Evolutionary conservation across 2,329 filamentous ascomycete species (phyloP).

Genomic region (Sporothrix protearum): DNA sequence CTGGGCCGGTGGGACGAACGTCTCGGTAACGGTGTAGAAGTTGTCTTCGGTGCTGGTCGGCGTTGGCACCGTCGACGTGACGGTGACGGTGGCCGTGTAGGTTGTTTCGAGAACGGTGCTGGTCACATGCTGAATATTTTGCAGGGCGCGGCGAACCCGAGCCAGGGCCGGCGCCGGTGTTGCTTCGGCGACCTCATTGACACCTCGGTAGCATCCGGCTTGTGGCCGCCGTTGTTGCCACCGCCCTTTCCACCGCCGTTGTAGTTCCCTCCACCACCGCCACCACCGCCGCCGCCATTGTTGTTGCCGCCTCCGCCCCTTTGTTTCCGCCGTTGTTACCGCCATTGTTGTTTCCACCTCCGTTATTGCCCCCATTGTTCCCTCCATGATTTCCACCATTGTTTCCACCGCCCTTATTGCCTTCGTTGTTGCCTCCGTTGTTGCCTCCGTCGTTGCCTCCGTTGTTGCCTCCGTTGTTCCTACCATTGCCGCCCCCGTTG

Average conservation of each 20-base stretch:
- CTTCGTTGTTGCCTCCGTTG: neutral
- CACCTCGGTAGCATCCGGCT: neutral
- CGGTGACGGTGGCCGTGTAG: constrained; percentile 14
- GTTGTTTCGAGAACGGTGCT: constrained; percentile 23
- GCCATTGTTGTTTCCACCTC: constrained; percentile 2
- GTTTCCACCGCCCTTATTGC: neutral
- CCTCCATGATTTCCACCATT: neutral
- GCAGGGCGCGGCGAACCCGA: neutral
- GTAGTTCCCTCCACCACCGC: neutral
- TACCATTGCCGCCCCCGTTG: neutral
- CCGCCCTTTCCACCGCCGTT: neutral
- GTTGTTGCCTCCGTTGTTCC: neutral
- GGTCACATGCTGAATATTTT: constrained; percentile 14
- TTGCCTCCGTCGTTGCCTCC: neutral
- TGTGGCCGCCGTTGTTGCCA: constrained; percentile 9
- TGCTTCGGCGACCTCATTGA: neutral
- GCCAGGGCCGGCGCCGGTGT: neutral
- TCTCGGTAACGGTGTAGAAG: constrained; percentile 20
- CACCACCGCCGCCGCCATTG: neutral
- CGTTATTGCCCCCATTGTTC: neutral
- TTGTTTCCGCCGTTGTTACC: neutral
- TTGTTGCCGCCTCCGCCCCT: constrained; percentile 1
- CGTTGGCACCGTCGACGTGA: neutral
- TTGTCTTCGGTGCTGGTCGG: constrained; percentile 22
- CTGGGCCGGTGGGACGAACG: constrained; percentile 26